A percentile compares a stretch with the other conserved stretches of the same genome.
Evolutionary conservation across 495 filamentous ascomycete genomes (phyloP).

Genomic region (Staphylotrichum longicolle): DNA sequence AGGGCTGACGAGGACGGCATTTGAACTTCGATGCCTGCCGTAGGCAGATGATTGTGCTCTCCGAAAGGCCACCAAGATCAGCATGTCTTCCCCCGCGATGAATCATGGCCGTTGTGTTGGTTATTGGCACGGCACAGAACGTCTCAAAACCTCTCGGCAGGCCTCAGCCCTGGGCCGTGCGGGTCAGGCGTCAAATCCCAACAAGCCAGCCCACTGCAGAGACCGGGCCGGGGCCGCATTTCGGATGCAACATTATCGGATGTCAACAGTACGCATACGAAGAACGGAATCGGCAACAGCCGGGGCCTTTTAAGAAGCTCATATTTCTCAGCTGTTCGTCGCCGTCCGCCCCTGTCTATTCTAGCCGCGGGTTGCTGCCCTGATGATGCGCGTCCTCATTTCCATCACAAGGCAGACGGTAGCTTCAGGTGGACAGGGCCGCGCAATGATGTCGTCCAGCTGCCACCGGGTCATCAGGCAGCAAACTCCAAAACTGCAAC

Average conservation of each 20-base stretch:
- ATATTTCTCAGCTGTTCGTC: background rate
- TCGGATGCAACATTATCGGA: background rate
- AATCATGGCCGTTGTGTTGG: background rate
- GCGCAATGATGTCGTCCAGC: background rate
- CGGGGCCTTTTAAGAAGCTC: too few species aligned
- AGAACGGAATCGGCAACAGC: too few species aligned
- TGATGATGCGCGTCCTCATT: too few species aligned
- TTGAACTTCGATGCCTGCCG: constrained; percentile 13
- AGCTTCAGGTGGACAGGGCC: background rate
- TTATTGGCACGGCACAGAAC: background rate
- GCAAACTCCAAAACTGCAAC: background rate
- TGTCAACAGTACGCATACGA: background rate
- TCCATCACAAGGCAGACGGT: too few species aligned
- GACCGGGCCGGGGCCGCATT: background rate
- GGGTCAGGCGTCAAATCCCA: background rate
- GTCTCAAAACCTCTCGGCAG: constrained; percentile 1
- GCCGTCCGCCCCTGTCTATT: too few species aligned
- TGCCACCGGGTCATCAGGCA: background rate
- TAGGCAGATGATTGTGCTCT: background rate
- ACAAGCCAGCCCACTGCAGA: background rate
- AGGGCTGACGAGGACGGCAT: background rate
- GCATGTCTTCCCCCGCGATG: too few species aligned
- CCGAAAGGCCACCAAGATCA: background rate
- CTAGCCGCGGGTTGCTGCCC: too few species aligned
- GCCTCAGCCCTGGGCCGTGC: constrained; percentile 11